These are phyloP conservation scores for Rhizopus sp. DNA, from an alignment of 371 early-diverging fungal genomes.

Conservation along the genomic window DNA sequence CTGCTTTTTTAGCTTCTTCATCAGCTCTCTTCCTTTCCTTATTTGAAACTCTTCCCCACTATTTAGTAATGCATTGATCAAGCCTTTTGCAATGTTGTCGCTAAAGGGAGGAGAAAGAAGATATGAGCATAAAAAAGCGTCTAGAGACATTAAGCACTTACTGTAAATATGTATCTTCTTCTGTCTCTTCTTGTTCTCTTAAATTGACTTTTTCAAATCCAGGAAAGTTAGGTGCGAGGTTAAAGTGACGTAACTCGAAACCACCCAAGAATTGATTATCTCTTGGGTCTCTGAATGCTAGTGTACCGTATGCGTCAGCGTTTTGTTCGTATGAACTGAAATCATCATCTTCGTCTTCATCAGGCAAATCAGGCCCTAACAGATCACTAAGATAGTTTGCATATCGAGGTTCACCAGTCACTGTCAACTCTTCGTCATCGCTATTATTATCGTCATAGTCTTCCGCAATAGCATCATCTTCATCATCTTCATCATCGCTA, in stretches of 20 bases:
- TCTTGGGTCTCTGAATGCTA: conserved; percentile 25
- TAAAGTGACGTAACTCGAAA: conserved; percentile 30
- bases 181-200: conserved; percentile 19
- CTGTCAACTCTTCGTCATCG: conserved; percentile 13
- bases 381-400: conserved; percentile 23
- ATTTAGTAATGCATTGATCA: conserved; percentile 31
- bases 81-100: conserved; percentile 28
- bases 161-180: conserved; percentile 24
- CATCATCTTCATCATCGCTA: too few species aligned
- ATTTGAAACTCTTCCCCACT: conserved; percentile 23
- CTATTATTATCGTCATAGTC: conserved; percentile 7
- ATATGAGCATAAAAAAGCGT: not conserved
- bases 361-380: conserved; percentile 29
- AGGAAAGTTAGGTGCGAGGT: conserved; percentile 14
- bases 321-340: conserved; percentile 17
- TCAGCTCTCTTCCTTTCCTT: conserved; percentile 11
- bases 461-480: not conserved
- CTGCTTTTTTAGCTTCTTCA: conserved; percentile 19
- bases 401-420: conserved; percentile 21
- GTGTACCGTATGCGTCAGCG: conserved; percentile 17
- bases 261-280: conserved; percentile 29
- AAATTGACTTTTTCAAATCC: conserved; percentile 21
- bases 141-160: conserved; percentile 2
- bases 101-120: conserved; percentile 8
- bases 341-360: conserved; percentile 26